Conservation (phyloP, 2,329 filamentous ascomycete genomes). For the Calonectria multiphialidica region DNA sequence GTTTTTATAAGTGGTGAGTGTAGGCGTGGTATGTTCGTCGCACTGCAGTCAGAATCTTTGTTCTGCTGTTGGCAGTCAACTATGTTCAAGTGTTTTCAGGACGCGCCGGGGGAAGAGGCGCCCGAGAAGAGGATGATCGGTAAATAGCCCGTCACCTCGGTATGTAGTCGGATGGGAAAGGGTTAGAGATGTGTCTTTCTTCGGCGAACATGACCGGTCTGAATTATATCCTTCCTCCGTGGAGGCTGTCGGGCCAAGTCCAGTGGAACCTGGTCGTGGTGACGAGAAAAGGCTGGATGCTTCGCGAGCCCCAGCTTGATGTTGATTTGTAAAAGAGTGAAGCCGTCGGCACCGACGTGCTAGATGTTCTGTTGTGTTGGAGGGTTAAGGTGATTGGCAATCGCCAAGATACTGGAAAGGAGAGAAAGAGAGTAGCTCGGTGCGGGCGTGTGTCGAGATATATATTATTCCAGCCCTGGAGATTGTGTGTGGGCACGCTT, state of each 20-base stretch:
- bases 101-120: slow-evolving; percentile 47
- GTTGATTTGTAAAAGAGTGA: slow-evolving; percentile 40
- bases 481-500: slow-evolving; percentile 42
- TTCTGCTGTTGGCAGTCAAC: slow-evolving; percentile 35
- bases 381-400: slow-evolving; percentile 50
- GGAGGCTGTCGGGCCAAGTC: slow-evolving; percentile 47
- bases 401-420: slow-evolving; percentile 50
- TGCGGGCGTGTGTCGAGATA: slow-evolving; percentile 47
- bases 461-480: slow-evolving; percentile 44
- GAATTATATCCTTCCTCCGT: slow-evolving; percentile 48
- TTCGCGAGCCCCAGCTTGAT: slow-evolving; percentile 42
- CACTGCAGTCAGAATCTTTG: slow-evolving; percentile 34
- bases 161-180: slow-evolving; percentile 71
- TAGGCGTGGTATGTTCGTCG: slow-evolving; percentile 30
- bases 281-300: slow-evolving; percentile 45
- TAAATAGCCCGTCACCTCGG: slow-evolving; percentile 68
- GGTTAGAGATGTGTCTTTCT: slow-evolving; percentile 65
- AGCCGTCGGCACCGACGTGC: slow-evolving; percentile 45
- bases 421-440: slow-evolving; percentile 42
- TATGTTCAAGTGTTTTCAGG: slow-evolving; percentile 23
- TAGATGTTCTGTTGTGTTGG: slow-evolving; percentile 30
- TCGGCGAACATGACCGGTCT: slow-evolving; percentile 67
- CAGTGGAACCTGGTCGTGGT: slow-evolving; percentile 43
- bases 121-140: slow-evolving; percentile 60
- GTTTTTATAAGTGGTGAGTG: slow-evolving; percentile 30